These are phyloP conservation scores for Ophiostoma sp. DNA, from an alignment of 2,329 filamentous ascomycete genomes.

Conservation along the genomic window DNA sequence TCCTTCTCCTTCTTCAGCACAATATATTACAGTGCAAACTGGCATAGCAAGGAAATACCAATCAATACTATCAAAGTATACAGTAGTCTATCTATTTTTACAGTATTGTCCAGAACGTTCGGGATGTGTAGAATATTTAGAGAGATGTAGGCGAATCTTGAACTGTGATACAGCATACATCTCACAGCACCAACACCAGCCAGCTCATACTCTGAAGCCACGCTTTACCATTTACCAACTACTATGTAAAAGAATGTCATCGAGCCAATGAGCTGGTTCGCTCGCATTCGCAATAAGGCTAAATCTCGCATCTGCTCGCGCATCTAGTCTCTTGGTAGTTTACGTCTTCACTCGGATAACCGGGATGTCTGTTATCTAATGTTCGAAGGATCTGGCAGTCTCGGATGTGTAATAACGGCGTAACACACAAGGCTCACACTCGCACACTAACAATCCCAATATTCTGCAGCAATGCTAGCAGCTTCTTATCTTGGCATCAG, in stretches of 20 bases:
- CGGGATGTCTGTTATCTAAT: not conserved
- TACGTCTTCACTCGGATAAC: not conserved
- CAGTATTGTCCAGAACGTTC: not conserved
- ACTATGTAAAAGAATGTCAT: not conserved
- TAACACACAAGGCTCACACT: not conserved
- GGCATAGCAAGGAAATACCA: not conserved
- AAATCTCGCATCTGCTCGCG: not conserved
- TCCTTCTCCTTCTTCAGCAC: not conserved
- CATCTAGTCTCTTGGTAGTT: not conserved
- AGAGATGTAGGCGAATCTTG: too few relatives aligned
- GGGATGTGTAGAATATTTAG: too few relatives aligned
- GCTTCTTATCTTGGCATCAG: constrained; percentile 2
- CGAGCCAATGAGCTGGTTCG: not conserved
- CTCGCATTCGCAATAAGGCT: not conserved
- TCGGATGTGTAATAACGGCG: not conserved
- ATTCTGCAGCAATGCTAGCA: not conserved
- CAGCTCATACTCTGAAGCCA: not conserved
- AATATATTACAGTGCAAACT: not conserved
- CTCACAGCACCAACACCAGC: not conserved
- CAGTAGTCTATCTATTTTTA: not conserved
- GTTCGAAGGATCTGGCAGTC: not conserved
- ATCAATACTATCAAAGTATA: not conserved
- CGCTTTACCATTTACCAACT: not conserved
- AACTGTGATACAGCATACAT: too few relatives aligned
- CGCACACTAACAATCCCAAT: not conserved